Base-by-base conservation (phyloP, 1,139 yeast genomes). In the Maudiozyma humilis region DNA sequence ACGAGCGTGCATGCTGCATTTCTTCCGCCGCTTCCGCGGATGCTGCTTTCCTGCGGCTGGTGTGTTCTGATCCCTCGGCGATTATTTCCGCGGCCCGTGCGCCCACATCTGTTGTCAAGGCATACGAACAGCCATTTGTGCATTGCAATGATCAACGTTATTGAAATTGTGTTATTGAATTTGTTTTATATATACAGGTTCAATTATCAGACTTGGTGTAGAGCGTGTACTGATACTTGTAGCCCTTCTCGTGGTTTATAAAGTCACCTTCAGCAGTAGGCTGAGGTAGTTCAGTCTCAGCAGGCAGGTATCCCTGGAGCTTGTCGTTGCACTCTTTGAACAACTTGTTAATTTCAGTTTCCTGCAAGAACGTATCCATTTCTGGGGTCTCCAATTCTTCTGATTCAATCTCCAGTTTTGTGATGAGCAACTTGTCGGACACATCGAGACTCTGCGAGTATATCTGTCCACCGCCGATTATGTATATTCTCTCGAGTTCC, bases 381-480 rank as follows among this genome's bases (percentile, higher is more conserved):
- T 76, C 78, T 18, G 80, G 67, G 3, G 63, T 59, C 14, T 59
- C 53, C 16, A 59, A 53, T 15, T 57, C 51, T 38, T 66, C 61
- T 46, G 53, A 61, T 23, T 59, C 58, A 30, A 89, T 73, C 18
- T 59, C 57, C 29, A 89, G 74, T 57, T 86, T 88, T 0, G 98
- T 91, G n/a, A 91, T 63, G 29, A 88, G 69, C 41, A 91, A 65
- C 35, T 78, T 72, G 41, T 75, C 73, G 0, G 82, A 76, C 4
- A 67, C 45, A 0, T 66, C 65, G 27, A 80, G 61, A 23, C 78
- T 71, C 36, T 76, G 70, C 43, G 76, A 73, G 66, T 91, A 91
- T 6, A 91, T 70, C 61, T 89, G 91, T 1, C 93, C 91, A 1
- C 99, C 99, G 2, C 99, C 99, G 51, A 91, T 91, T 31, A 93